These are phyloP conservation scores for Aspergillus sergii DNA, from an alignment of 2,329 filamentous ascomycete species.

Conservation along the genomic window DNA sequence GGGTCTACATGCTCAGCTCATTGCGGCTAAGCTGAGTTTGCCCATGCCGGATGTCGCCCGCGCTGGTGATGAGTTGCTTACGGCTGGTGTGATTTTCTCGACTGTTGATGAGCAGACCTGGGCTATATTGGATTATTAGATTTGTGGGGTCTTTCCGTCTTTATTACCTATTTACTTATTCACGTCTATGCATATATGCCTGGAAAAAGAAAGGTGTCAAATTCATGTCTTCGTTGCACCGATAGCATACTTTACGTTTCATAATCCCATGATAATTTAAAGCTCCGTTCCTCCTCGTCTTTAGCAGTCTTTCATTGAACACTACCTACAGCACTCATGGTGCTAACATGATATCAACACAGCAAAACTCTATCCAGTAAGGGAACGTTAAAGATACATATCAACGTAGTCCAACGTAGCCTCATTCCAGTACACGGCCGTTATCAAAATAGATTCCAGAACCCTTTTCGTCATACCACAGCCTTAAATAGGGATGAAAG, in stretches of 20 bases:
- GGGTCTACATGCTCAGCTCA: slow-evolving; percentile 77
- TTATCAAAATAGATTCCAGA: background rate
- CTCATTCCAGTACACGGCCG: background rate
- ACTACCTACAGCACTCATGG: background rate
- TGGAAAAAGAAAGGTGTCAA: background rate
- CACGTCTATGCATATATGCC: background rate
- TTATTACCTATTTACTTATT: background rate
- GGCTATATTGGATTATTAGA: slow-evolving; percentile 70
- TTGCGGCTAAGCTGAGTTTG: slow-evolving; percentile 68
- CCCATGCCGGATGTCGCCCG: slow-evolving; percentile 70
- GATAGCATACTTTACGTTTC: background rate
- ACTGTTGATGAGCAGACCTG: slow-evolving; percentile 93
- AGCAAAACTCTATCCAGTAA: background rate
- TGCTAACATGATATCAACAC: background rate
- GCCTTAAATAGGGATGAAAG: too few relatives aligned
- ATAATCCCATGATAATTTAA: background rate
- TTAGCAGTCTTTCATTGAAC: background rate
- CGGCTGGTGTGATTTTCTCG: slow-evolving; percentile 76
- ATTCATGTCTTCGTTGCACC: background rate
- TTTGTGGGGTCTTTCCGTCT: background rate
- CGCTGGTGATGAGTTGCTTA: slow-evolving; percentile 79
- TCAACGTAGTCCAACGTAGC: background rate
- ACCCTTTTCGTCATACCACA: background rate
- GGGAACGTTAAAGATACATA: background rate
- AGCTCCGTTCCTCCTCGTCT: background rate